phyloP scores from a whole-genome alignment of 805 yeast genomes.

The Saccharomycopsis fibuligera region DNA sequence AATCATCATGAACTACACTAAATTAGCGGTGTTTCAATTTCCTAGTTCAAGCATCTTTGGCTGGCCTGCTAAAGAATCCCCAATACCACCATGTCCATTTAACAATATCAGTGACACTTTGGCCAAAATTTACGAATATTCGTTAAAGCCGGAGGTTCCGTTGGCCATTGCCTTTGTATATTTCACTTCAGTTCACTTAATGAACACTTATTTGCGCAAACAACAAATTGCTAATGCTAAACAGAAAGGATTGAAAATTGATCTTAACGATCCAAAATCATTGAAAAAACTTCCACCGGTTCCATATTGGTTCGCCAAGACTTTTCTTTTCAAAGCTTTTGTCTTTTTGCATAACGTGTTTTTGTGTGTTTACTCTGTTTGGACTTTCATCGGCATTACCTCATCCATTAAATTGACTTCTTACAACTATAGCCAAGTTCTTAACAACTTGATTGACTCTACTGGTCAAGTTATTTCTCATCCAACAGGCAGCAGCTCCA shows the following conservation, averaged over 20 bases:
- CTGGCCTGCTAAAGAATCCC: constrained; percentile 4
- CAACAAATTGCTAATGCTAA: constrained; percentile 36
- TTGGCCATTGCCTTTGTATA: constrained; percentile 51
- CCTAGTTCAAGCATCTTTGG: constrained; percentile 12
- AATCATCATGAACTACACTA: not conserved
- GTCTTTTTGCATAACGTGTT: constrained; percentile 56
- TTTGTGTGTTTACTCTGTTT: constrained; percentile 58
- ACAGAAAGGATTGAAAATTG: constrained; percentile 24
- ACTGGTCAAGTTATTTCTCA: constrained; percentile 25
- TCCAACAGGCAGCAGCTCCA: constrained; percentile 26
- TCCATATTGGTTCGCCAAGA: constrained; percentile 44
- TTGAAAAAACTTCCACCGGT: constrained; percentile 41
- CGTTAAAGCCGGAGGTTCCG: constrained; percentile 34
- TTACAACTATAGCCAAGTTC: constrained; percentile 27
- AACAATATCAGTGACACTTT: not conserved
- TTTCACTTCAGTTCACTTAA: constrained; percentile 49
- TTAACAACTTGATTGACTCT: constrained; percentile 19
- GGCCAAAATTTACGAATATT: constrained; percentile 6
- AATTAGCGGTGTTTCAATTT: constrained; percentile 7
- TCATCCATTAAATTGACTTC: constrained; percentile 40
- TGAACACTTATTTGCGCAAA: constrained; percentile 41
- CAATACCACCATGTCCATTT: constrained; percentile 17
- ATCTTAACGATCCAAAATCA: constrained; percentile 22
- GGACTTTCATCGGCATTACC: constrained; percentile 68
- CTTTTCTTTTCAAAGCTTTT: constrained; percentile 41